A percentile compares a stretch with the other conserved stretches of the same genome.
Conservation (phyloP, 1,139 yeast species). For the Hansenula lynferdii region DNA sequence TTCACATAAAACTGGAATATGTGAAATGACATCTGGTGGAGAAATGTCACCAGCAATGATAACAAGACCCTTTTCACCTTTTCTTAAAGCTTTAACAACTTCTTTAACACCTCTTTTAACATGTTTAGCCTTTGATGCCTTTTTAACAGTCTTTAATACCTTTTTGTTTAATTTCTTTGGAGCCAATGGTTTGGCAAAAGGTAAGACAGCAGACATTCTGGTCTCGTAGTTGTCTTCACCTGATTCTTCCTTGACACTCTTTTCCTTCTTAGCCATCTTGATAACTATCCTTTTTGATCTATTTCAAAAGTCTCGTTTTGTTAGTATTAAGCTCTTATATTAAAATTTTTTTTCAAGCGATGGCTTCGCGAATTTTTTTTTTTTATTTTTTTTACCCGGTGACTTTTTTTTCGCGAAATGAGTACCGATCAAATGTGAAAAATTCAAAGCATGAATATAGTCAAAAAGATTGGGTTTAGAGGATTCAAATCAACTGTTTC, state of each 20-base stretch:
- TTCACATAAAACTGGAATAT: slow-evolving; percentile 95
- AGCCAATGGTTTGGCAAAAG: slow-evolving; percentile 95
- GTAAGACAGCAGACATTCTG: slow-evolving; percentile 83
- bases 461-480: no score
- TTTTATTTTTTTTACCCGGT: no score
- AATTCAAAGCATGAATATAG: no score
- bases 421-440: no score
- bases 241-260: slow-evolving; percentile 31
- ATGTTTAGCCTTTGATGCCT: slow-evolving; percentile 96
- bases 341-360: slow-evolving; percentile 2
- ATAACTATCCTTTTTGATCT: no score
- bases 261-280: slow-evolving; percentile 53
- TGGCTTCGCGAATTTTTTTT: no score
- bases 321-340: not conserved
- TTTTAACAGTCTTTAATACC: slow-evolving; percentile 91
- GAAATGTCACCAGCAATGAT: slow-evolving; percentile 97
- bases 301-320: no score
- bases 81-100: slow-evolving; percentile 95
- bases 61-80: slow-evolving; percentile 97
- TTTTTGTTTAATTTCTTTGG: slow-evolving; percentile 95
- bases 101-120: slow-evolving; percentile 99
- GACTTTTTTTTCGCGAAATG: no score
- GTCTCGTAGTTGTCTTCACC: slow-evolving; percentile 82
- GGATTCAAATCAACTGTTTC: no score
- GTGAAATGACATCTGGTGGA: slow-evolving; percentile 96